Evolutionary conservation across 257 asterid genomes (phyloP), one percentile per base, ranked within the genome.

Genomic region (Ilex asprella): DNA sequence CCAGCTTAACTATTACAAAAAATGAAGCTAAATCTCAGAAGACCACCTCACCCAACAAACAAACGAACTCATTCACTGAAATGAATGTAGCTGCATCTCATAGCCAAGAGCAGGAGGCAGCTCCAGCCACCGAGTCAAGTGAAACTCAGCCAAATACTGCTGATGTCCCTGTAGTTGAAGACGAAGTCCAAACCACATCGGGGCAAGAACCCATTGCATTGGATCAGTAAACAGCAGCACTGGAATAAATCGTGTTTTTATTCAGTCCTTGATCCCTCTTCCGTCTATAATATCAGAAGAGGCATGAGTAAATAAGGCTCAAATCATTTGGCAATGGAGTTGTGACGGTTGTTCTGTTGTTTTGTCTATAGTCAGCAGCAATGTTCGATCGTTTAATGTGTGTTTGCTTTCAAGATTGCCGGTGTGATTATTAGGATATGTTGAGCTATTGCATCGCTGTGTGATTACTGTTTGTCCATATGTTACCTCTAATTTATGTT

Each of bases 1-100:
- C 79, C 31, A 73, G 59, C 70, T 59, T 81, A 54, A 62, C 89
- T 66, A 51, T 43, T 58, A 93, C 80, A 68, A 82, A 77, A 67
- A 82, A 74, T 65, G 74, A 63, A 51, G n/a, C 74, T 10, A 11
- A 68, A 5, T 58, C 82, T 35, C 76, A 70, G 49, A 82, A 78
- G 55, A 76, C 69, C 62, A 55, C 67, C 64, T 55, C 70, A 53
- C 16, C 81, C 70, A 81, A 75, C 49, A 75, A 32, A 66, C 63
- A 13, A n/a, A 73, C 66, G 27, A 67, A 59, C 64, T 41, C 59
- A 61, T 63, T 70, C 39, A 63, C 70, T 52, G 76, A 56, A 61
- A 50, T 47, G 39, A n/a, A 53, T 58, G 73, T 53, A 68, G 63
- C 66, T 64, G 64, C 80, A 32, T 70, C 67, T 64, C 43, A 58